Evolutionary conservation across 352 stramenopile species (phyloP).

Genomic region (Phytophthora fragariaefolia): DNA sequence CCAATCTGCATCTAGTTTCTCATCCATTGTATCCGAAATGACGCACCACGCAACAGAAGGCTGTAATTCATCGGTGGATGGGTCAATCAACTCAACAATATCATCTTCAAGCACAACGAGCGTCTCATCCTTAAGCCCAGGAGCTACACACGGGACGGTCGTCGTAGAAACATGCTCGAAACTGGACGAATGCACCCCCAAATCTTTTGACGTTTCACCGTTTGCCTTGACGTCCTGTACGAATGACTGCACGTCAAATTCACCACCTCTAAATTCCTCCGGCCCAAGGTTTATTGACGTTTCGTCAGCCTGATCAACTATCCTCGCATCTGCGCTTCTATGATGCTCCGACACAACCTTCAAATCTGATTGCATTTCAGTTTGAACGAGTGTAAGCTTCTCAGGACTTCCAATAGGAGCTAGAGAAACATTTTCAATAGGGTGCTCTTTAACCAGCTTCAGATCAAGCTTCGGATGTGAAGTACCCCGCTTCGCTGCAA

Average conservation of each 20-base stretch:
- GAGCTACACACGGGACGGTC: no score
- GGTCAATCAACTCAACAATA: neutral
- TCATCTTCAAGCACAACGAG: neutral
- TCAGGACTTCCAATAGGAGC: constrained; percentile 24
- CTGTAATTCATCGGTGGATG: neutral
- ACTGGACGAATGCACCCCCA: no score
- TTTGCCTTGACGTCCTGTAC: no score
- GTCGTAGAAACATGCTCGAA: neutral
- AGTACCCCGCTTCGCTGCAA: neutral
- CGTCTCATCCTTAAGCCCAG: neutral
- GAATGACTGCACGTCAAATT: no score
- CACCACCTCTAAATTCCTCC: no score
- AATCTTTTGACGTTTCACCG: no score
- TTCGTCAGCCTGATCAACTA: no score
- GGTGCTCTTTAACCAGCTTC: constrained; percentile 16
- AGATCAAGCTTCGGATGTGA: constrained; percentile 11
- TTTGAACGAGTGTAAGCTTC: neutral
- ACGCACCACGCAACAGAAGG: neutral
- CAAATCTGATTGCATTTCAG: neutral
- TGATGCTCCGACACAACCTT: neutral
- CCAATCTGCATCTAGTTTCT: neutral
- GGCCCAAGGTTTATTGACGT: no score
- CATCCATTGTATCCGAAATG: neutral
- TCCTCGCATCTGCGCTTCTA: neutral
- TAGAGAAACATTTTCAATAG: constrained; percentile 29